phyloP scores from a whole-genome alignment of 1,284 basidiomycete species.

The Fomes fomentarius region DNA sequence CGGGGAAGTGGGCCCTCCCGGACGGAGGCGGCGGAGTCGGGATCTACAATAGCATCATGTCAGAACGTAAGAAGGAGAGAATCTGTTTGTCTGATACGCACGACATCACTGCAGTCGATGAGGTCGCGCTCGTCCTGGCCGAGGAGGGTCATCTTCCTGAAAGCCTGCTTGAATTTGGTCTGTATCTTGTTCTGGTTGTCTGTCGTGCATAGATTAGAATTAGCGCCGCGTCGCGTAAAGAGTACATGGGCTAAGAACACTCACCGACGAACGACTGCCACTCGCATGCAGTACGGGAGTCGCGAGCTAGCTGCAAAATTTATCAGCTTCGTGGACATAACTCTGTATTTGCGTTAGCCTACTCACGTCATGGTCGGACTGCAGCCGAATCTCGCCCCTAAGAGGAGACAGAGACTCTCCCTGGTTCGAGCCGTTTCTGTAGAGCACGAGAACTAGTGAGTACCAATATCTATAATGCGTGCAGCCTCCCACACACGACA shows the following conservation, averaged over 20 bases:
- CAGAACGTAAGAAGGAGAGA: constrained; percentile 12
- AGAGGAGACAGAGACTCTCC: constrained; percentile 22
- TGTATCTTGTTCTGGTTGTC: constrained; percentile 22
- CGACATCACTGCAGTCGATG: constrained; percentile 30
- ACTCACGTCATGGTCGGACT: constrained; percentile 22
- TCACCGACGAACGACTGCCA: constrained; percentile 36
- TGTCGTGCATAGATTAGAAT: too few species aligned
- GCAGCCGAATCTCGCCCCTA: constrained; percentile 29
- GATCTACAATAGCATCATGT: too few species aligned
- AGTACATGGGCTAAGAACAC: constrained; percentile 28
- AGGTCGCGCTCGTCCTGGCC: constrained; percentile 24
- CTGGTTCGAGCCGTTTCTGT: constrained; percentile 10
- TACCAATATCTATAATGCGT: too few species aligned
- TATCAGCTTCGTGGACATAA: too few species aligned
- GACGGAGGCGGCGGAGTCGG: constrained; percentile 18
- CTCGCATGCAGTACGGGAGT: constrained; percentile 35
- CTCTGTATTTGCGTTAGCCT: too few species aligned
- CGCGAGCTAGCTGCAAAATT: constrained; percentile 29
- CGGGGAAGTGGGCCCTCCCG: constrained; percentile 34
- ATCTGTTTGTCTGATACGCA: too few species aligned
- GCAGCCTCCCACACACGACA: too few species aligned
- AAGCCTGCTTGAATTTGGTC: constrained; percentile 20
- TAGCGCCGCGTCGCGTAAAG: background rate
- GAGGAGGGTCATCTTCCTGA: constrained; percentile 21
- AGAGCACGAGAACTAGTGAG: too few species aligned